Evolutionary conservation across 1,284 basidiomycete genomes (phyloP).

Genomic region (Marasmius tenuissimus): DNA sequence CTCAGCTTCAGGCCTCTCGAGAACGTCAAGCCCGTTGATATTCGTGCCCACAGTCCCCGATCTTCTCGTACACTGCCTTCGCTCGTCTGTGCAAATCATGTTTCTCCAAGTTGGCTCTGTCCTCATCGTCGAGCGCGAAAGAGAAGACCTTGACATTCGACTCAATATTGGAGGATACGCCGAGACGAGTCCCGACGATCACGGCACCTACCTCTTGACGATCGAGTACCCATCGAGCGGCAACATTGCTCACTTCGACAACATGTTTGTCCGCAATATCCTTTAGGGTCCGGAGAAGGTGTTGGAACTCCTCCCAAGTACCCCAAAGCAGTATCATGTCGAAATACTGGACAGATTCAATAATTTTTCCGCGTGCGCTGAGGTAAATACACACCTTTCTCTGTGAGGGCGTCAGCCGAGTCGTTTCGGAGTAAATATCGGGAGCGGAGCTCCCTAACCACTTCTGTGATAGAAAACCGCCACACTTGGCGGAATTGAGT

Average conservation of each 20-base stretch:
- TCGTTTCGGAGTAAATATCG: conserved; percentile 47
- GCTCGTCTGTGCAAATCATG: conserved; percentile 46
- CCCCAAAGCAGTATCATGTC: conserved; percentile 62
- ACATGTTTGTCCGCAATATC: conserved; percentile 50
- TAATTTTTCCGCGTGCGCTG: not conserved
- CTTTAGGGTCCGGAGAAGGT: conserved; percentile 44
- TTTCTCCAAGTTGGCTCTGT: conserved; percentile 44
- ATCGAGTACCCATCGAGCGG: conserved; percentile 62
- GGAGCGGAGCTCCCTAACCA: conserved; percentile 55
- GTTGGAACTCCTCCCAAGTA: conserved; percentile 54
- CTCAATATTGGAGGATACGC: conserved; percentile 53
- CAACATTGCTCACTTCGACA: conserved; percentile 57
- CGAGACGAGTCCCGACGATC: conserved; percentile 57
- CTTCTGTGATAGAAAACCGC: conserved; percentile 59
- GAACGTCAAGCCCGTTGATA: conserved; percentile 37
- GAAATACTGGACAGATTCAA: conserved; percentile 43
- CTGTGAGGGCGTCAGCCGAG: conserved; percentile 54
- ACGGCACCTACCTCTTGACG: conserved; percentile 59
- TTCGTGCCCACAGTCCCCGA: conserved; percentile 65
- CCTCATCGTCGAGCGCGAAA: conserved; percentile 44
- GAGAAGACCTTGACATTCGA: conserved; percentile 51
- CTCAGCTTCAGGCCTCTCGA: not conserved
- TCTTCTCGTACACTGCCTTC: conserved; percentile 42
- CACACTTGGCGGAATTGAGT: conserved; percentile 41
- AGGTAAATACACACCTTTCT: conserved; percentile 43